Evolutionary conservation across 73 alveolate genomes (phyloP).

Genomic region (Paramecium caudatum): DNA sequence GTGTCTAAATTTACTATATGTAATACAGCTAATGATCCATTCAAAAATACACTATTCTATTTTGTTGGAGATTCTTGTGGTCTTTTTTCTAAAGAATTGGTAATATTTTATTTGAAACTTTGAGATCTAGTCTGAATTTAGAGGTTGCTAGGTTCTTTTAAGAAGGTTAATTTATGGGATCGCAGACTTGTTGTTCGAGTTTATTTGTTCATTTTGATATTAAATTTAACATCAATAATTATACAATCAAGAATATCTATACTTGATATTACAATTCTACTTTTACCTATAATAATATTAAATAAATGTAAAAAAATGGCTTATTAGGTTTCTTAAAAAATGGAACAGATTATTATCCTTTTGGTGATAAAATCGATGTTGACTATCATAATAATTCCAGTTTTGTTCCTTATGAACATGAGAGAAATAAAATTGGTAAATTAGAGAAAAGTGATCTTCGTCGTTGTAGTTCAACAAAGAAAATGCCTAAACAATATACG

Average conservation of each 20-base stretch:
- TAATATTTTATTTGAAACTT: slow-evolving; percentile 25
- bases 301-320: background rate
- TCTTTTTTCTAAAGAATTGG: slow-evolving; percentile 6
- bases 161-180: slow-evolving; percentile 15
- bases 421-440: slow-evolving; percentile 51
- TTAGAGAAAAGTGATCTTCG: background rate
- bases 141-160: slow-evolving; percentile 6
- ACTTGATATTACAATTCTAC: no score
- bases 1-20: background rate
- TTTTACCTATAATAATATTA: no score
- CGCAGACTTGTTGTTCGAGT: slow-evolving; percentile 47
- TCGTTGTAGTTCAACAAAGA: background rate
- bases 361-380: slow-evolving; percentile 30
- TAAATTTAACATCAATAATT: no score
- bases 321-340: slow-evolving; percentile 3
- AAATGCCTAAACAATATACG: background rate
- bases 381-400: background rate
- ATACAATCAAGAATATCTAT: no score
- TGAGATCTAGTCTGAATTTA: slow-evolving; percentile 25
- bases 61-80: slow-evolving; percentile 42
- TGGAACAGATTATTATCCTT: slow-evolving; percentile 55
- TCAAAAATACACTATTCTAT: slow-evolving; percentile 32
- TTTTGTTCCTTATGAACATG: slow-evolving; percentile 18
- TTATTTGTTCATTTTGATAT: background rate
- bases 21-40: slow-evolving; percentile 41